A percentile compares a stretch with the other conserved stretches of the same genome.
Evolutionary conservation across 257 asterid genomes (phyloP).

Genomic region (Plantago major): DNA sequence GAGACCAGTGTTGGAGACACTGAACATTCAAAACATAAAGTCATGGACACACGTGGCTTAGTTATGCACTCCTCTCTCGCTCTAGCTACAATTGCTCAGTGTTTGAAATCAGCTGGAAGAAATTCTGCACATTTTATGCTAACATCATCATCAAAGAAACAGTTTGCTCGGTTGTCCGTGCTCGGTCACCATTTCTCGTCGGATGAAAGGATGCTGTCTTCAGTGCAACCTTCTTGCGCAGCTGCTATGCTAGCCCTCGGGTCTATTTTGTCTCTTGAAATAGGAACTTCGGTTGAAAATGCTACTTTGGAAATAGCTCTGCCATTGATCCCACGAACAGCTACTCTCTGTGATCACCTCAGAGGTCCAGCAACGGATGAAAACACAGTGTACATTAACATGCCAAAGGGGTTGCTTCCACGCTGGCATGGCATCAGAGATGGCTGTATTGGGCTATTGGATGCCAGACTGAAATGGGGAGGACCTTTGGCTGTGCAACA

Average conservation of each 20-base stretch:
- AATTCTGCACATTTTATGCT: slow-evolving; percentile 78
- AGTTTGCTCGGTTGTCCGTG: slow-evolving; percentile 67
- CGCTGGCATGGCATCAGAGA: slow-evolving; percentile 83
- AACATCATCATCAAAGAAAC: slow-evolving; percentile 88
- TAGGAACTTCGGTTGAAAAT: slow-evolving; percentile 56
- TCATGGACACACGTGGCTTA: slow-evolving; percentile 50
- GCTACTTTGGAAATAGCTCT: slow-evolving; percentile 78
- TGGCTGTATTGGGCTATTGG: slow-evolving; percentile 87
- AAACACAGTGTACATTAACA: slow-evolving; percentile 30
- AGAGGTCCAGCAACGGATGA: slow-evolving; percentile 56
- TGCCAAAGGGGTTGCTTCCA: slow-evolving; percentile 61
- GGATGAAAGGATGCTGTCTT: slow-evolving; percentile 65
- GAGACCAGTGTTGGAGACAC: slow-evolving; percentile 56
- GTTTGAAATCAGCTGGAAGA: slow-evolving; percentile 80
- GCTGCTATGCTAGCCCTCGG: slow-evolving; percentile 96
- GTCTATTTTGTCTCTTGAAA: slow-evolving; percentile 82
- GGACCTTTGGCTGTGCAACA: slow-evolving; percentile 98
- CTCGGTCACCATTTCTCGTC: slow-evolving; percentile 83
- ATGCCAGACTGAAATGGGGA: slow-evolving; percentile 87
- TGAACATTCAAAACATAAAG: slow-evolving; percentile 45
- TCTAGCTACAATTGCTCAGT: slow-evolving; percentile 70
- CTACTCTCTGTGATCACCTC: slow-evolving; percentile 82
- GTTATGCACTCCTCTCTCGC: slow-evolving; percentile 77
- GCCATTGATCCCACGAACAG: slow-evolving; percentile 92
- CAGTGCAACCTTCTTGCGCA: slow-evolving; percentile 74